These are phyloP conservation scores for Akanthomyces lecanii DNA, from an alignment of 2,329 filamentous ascomycete genomes.

Conservation along the genomic window DNA sequence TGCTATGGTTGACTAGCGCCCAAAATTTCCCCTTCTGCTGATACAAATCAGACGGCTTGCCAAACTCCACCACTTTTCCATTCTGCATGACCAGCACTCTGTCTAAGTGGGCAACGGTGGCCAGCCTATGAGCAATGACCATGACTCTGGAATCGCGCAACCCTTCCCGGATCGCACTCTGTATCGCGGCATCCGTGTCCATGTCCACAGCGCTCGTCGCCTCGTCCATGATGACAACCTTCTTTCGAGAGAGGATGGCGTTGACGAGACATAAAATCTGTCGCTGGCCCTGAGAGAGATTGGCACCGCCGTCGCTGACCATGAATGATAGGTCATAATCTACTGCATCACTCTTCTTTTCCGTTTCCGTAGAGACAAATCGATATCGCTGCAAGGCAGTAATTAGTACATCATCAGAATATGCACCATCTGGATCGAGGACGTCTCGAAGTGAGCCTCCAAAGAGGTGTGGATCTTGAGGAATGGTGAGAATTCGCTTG, in stretches of 20 bases:
- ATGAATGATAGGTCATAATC: not conserved
- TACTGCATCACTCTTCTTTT: not conserved
- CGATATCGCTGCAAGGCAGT: slow-evolving; percentile 62
- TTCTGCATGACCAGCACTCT: slow-evolving; percentile 54
- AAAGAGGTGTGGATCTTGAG: slow-evolving; percentile 68
- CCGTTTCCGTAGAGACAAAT: slow-evolving; percentile 34
- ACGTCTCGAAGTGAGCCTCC: slow-evolving; percentile 66
- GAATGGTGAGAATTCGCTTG: slow-evolving; percentile 66
- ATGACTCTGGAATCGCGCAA: slow-evolving; percentile 55
- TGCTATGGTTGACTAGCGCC: not conserved
- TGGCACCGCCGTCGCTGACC: slow-evolving; percentile 19
- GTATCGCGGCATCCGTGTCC: slow-evolving; percentile 62
- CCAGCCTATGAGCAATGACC: slow-evolving; percentile 64
- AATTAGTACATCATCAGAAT: slow-evolving; percentile 58
- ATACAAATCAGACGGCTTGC: slow-evolving; percentile 52
- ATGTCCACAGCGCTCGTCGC: slow-evolving; percentile 68
- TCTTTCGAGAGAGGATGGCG: slow-evolving; percentile 54
- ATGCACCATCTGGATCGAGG: slow-evolving; percentile 63
- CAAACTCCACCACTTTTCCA: slow-evolving; percentile 56
- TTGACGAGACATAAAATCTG: slow-evolving; percentile 64
- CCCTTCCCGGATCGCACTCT: slow-evolving; percentile 40
- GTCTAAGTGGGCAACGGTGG: slow-evolving; percentile 66
- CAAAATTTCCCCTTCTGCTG: slow-evolving; percentile 28
- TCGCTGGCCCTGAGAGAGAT: slow-evolving; percentile 63
- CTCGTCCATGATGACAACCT: slow-evolving; percentile 68